Percentiles rank a stretch among this genome's conserved stretches.
Evolutionary conservation across 1,139 yeast species (phyloP).

Genomic region (Scheffersomyces segobiensis): DNA sequence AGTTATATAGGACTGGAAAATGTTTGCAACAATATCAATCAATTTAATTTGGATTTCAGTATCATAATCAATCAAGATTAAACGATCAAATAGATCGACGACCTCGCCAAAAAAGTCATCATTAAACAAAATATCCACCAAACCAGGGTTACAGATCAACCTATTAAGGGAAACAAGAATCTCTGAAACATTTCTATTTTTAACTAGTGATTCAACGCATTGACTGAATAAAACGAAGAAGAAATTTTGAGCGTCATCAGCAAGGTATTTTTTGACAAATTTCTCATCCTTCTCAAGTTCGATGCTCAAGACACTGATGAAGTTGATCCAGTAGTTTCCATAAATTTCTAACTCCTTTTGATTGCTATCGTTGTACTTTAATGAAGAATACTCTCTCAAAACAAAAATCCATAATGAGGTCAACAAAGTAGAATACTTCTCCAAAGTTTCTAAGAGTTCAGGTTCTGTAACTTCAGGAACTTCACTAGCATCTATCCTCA

Average conservation of each 20-base stretch:
- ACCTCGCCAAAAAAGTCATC: constrained; percentile 76
- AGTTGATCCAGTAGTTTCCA: constrained; percentile 73
- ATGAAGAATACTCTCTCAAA: constrained; percentile 70
- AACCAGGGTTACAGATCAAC: constrained; percentile 56
- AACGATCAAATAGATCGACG: constrained; percentile 72
- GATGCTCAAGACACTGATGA: constrained; percentile 74
- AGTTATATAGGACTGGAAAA: constrained; percentile 36
- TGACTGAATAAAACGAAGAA: constrained; percentile 82
- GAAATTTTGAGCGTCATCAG: constrained; percentile 70
- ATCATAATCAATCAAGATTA: constrained; percentile 60
- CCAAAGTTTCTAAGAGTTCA: constrained; percentile 45
- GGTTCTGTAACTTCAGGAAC: constrained; percentile 29
- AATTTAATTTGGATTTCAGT: constrained; percentile 53
- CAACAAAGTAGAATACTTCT: constrained; percentile 59
- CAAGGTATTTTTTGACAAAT: constrained; percentile 45
- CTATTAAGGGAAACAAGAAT: constrained; percentile 57
- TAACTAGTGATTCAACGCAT: constrained; percentile 73
- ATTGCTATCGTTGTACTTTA: constrained; percentile 53
- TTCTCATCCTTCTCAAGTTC: constrained; percentile 55
- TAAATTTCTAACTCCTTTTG: constrained; percentile 59
- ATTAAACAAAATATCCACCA: constrained; percentile 62
- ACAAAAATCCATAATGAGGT: constrained; percentile 80
- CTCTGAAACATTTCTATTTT: constrained; percentile 35
- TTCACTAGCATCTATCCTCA: constrained; percentile 52
- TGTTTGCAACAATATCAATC: constrained; percentile 55